Conservation (phyloP, 345 rosid species). For the Durio zibethinus region DNA sequence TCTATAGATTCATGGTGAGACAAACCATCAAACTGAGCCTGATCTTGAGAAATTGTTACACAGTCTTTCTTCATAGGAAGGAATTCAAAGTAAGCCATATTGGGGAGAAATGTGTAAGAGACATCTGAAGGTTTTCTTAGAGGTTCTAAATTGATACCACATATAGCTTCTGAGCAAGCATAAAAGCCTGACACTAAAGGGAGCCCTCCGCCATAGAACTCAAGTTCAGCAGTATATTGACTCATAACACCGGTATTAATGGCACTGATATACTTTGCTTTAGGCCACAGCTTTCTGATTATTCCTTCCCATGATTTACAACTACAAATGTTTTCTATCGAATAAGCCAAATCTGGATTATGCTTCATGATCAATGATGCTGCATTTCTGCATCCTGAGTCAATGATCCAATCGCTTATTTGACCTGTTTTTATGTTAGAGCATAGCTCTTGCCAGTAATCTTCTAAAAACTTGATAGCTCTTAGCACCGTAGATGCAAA, state of each 20-base stretch:
- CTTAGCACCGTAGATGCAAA: conserved; percentile 32
- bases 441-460: conserved; percentile 46
- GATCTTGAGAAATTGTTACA: neutral
- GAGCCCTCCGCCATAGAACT: neutral
- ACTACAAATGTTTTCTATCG: conserved; percentile 35
- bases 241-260: conserved; percentile 44
- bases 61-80: neutral
- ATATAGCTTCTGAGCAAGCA: conserved; percentile 7
- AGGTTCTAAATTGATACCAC: conserved; percentile 27
- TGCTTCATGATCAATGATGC: conserved; percentile 23
- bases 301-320: conserved; percentile 57
- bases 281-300: conserved; percentile 55
- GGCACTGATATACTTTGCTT: conserved; percentile 43
- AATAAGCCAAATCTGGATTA: conserved; percentile 37
- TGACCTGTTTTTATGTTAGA: conserved; percentile 42
- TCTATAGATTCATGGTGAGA: neutral
- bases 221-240: neutral
- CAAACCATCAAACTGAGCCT: neutral
- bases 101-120: conserved; percentile 27
- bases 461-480: neutral
- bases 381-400: neutral
- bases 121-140: conserved; percentile 21
- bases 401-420: conserved; percentile 56
- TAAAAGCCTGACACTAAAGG: neutral
- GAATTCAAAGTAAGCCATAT: conserved; percentile 32